Percentiles rank a stretch among this genome's conserved stretches.
Conservation (phyloP, 805 yeast genomes). For the Scheffersomyces coipomensis region DNA sequence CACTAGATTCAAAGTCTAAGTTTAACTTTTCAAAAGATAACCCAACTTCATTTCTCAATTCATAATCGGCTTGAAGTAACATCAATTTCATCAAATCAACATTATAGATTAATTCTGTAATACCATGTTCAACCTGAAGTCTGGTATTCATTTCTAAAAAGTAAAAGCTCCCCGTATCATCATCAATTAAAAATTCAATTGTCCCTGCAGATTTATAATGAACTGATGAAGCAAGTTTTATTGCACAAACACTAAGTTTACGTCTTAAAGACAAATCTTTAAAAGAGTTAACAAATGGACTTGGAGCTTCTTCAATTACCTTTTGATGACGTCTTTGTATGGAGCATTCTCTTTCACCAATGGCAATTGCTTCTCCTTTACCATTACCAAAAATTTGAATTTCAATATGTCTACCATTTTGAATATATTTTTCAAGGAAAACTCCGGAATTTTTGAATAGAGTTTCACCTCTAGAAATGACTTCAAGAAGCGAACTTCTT, state of each 20-base stretch:
- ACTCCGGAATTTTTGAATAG: conserved; percentile 96
- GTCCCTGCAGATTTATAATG: conserved; percentile 97
- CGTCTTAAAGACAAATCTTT: conserved; percentile 72
- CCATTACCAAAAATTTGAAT: conserved; percentile 98
- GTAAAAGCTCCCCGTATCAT: conserved; percentile 82
- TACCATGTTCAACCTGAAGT: conserved; percentile 96
- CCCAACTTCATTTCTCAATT: conserved; percentile 35
- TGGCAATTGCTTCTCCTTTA: conserved; percentile 83
- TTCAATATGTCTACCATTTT: conserved; percentile 94
- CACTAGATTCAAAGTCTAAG: conserved; percentile 58
- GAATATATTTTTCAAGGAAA: conserved; percentile 90
- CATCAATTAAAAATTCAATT: conserved; percentile 92
- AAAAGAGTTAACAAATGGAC: conserved; percentile 64
- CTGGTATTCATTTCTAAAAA: conserved; percentile 96
- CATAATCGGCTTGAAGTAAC: conserved; percentile 87
- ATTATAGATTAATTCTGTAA: conserved; percentile 94
- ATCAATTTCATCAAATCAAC: conserved; percentile 96
- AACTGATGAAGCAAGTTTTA: conserved; percentile 75
- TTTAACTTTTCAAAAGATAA: not conserved
- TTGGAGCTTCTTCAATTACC: conserved; percentile 96
- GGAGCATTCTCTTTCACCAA: conserved; percentile 98
- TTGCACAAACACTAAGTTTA: conserved; percentile 79
- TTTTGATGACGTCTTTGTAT: conserved; percentile 96
- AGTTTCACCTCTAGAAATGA: conserved; percentile 88
- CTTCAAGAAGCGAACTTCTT: conserved; percentile 81